Evolutionary conservation across 306 rosid species (phyloP).

Genomic region (Citrullus amarus): DNA sequence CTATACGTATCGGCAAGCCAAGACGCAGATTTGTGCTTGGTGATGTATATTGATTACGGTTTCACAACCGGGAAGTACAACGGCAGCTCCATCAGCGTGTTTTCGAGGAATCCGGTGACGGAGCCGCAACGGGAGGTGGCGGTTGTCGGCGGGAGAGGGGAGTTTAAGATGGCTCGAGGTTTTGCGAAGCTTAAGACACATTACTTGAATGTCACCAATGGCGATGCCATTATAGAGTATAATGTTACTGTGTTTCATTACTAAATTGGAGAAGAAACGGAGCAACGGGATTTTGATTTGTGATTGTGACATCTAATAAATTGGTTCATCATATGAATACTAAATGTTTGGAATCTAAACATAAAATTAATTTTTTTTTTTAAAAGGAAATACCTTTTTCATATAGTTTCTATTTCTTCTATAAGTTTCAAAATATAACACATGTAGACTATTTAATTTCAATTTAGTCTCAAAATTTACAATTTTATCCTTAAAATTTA

Average conservation of each 20-base stretch:
- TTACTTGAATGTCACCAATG: slow-evolving; percentile 9
- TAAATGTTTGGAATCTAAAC: no score
- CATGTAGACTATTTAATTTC: no score
- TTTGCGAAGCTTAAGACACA: slow-evolving; percentile 11
- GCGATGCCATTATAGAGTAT: slow-evolving; percentile 29
- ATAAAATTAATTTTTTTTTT: no score
- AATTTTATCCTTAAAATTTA: no score
- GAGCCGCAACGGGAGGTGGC: slow-evolving; percentile 26
- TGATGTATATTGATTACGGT: slow-evolving; percentile 21
- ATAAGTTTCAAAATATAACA: no score
- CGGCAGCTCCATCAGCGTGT: slow-evolving; percentile 27
- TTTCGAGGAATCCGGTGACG: slow-evolving; percentile 31
- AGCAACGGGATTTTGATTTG: neutral
- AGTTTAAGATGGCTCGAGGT: slow-evolving; percentile 29
- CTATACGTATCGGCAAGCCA: slow-evolving; percentile 22
- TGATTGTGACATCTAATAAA: neutral
- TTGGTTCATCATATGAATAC: no score
- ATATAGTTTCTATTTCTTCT: no score
- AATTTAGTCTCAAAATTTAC: no score
- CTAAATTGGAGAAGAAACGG: neutral
- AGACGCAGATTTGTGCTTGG: slow-evolving; percentile 2
- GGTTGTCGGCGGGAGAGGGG: slow-evolving; percentile 37
- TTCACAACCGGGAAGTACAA: slow-evolving; percentile 24
- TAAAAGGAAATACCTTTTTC: no score
- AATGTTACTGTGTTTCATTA: slow-evolving; percentile 27